Evolutionary conservation across 768 basidiomycete genomes (phyloP).

Genomic region (Tulasnella sp.): DNA sequence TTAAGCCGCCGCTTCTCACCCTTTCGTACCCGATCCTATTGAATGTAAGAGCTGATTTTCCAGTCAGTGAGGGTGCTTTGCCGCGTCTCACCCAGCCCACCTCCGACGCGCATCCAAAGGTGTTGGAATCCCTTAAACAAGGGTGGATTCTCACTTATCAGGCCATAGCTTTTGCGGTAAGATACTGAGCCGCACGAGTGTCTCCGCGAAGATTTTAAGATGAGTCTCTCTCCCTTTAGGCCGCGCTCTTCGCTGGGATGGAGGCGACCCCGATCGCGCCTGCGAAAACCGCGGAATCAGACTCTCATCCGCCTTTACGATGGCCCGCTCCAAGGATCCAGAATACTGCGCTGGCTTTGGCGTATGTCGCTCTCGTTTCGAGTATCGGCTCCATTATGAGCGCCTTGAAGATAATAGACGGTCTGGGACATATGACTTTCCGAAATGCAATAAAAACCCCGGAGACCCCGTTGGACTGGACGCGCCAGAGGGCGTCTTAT

Average conservation of each 20-base stretch:
- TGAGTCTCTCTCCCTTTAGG: background rate
- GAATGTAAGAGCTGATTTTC: background rate
- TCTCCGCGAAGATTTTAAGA: background rate
- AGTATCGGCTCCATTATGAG: background rate
- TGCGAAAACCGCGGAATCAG: background rate
- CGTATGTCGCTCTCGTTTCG: background rate
- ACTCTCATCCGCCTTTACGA: background rate
- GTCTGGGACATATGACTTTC: background rate
- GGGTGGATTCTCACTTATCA: background rate
- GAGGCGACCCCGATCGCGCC: background rate
- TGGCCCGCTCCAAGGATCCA: background rate
- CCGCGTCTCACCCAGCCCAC: background rate
- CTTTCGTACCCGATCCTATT: background rate
- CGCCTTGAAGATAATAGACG: background rate
- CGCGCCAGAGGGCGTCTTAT: background rate
- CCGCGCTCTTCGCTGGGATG: background rate
- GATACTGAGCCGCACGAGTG: background rate
- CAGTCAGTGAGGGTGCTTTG: background rate
- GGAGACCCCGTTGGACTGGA: background rate
- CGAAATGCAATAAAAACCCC: background rate
- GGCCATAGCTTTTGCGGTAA: background rate
- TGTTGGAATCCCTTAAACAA: constrained; percentile 12
- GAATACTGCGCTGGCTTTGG: background rate
- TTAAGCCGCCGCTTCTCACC: background rate
- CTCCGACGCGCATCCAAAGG: background rate